Conservation (phyloP, 2,329 filamentous ascomycete species). For the Cladosporium sp. region DNA sequence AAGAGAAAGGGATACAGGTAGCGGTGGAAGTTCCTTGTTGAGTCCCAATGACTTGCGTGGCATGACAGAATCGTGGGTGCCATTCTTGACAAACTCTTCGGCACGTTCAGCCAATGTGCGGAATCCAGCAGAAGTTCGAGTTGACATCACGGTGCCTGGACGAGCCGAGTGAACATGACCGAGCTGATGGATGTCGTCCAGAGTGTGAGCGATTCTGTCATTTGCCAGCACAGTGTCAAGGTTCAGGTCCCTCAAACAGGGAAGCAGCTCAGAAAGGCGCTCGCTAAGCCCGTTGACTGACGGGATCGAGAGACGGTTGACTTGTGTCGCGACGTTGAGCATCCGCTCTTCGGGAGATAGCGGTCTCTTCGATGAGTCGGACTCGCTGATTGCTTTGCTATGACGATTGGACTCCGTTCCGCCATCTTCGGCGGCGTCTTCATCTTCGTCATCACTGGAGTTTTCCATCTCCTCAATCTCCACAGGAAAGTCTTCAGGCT, state of each 20-base stretch:
- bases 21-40: constrained; percentile 35
- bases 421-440: constrained; percentile 14
- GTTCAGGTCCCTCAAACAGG: constrained; percentile 39
- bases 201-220: constrained; percentile 35
- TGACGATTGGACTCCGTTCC: constrained; percentile 15
- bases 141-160: constrained; percentile 31
- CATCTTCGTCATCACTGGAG: constrained; percentile 19
- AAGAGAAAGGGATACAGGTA: constrained; percentile 28
- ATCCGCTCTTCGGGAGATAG: constrained; percentile 38
- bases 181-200: constrained; percentile 32
- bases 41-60: constrained; percentile 18
- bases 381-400: constrained; percentile 7
- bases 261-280: constrained; percentile 43
- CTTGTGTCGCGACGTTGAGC: constrained; percentile 38
- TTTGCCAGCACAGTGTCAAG: constrained; percentile 32
- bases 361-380: constrained; percentile 23
- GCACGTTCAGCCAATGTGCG: constrained; percentile 34
- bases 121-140: constrained; percentile 34
- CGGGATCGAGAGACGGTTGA: constrained; percentile 44
- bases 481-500: constrained; percentile 35
- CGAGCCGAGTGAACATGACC: constrained; percentile 18
- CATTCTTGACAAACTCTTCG: constrained; percentile 34
- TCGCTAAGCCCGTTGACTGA: constrained; percentile 43
- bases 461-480: constrained; percentile 20
- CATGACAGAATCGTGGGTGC: constrained; percentile 33